These are phyloP conservation scores for Backusella tarrabulga DNA, from an alignment of 192 early-diverging fungal genomes.

Conservation along the genomic window DNA sequence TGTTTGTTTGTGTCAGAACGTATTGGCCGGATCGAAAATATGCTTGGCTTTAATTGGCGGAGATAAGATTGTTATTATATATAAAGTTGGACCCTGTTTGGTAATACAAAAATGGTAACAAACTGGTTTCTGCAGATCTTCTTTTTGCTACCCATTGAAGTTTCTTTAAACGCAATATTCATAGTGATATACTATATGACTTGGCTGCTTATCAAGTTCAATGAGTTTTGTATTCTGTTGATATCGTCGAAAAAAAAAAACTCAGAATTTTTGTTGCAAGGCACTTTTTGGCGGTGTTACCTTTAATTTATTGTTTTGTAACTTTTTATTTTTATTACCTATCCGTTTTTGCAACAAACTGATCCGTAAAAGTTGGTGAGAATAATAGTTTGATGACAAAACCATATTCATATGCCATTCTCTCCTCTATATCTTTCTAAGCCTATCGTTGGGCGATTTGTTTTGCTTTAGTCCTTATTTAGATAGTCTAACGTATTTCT, in stretches of 20 bases:
- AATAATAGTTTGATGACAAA: background rate
- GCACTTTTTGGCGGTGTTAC: background rate
- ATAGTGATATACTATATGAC: background rate
- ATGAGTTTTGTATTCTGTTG: background rate
- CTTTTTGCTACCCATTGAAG: background rate
- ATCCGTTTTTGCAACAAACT: background rate
- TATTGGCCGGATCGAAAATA: background rate
- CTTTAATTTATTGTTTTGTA: background rate
- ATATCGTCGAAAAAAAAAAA: background rate
- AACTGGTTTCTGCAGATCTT: background rate
- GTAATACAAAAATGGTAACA: background rate
- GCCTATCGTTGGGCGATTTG: too few species aligned
- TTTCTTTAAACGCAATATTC: background rate
- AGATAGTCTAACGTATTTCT: background rate
- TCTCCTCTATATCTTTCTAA: too few species aligned
- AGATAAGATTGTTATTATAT: background rate
- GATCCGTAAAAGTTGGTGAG: background rate
- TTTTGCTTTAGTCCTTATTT: background rate
- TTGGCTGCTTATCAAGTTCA: background rate
- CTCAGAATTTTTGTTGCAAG: background rate
- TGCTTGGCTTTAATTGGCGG: background rate
- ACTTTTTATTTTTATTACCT: background rate
- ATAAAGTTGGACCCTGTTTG: background rate
- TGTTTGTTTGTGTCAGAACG: background rate
- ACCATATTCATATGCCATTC: background rate